Conservation (phyloP, 768 basidiomycete genomes). For the Termitomyces eurrhizus region DNA sequence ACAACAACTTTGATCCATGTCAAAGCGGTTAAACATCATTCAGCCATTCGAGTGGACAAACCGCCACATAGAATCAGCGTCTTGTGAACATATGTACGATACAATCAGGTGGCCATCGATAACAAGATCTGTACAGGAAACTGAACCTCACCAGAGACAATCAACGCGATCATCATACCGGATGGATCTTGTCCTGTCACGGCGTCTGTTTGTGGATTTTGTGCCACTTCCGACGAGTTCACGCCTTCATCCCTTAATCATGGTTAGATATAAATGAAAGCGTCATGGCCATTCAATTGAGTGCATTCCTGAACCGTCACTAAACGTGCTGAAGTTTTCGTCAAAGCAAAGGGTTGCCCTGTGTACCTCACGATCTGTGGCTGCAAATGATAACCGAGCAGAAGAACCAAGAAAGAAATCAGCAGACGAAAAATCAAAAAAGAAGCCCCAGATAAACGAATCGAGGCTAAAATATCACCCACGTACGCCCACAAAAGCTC, state of each 20-base stretch:
- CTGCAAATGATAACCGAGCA: neutral
- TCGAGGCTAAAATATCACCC: neutral
- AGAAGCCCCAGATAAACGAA: neutral
- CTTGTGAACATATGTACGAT: neutral
- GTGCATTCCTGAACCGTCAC: neutral
- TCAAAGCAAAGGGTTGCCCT: too few species aligned
- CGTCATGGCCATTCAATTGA: neutral
- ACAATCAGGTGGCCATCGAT: neutral
- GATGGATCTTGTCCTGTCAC: neutral
- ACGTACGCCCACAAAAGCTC: neutral
- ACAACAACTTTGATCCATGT: neutral
- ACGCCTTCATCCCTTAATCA: neutral
- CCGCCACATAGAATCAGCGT: neutral
- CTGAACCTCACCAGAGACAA: neutral
- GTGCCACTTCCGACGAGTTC: neutral
- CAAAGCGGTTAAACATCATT: neutral
- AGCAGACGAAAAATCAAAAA: neutral
- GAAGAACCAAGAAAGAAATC: neutral
- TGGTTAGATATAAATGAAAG: neutral
- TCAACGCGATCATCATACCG: neutral
- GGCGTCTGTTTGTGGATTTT: neutral
- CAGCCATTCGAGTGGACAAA: neutral
- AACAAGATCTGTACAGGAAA: neutral
- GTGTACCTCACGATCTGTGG: neutral
- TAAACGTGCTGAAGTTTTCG: neutral